These are phyloP conservation scores for Pyricularia pennisetigena DNA, from an alignment of 2,329 filamentous ascomycete genomes.

Conservation along the genomic window DNA sequence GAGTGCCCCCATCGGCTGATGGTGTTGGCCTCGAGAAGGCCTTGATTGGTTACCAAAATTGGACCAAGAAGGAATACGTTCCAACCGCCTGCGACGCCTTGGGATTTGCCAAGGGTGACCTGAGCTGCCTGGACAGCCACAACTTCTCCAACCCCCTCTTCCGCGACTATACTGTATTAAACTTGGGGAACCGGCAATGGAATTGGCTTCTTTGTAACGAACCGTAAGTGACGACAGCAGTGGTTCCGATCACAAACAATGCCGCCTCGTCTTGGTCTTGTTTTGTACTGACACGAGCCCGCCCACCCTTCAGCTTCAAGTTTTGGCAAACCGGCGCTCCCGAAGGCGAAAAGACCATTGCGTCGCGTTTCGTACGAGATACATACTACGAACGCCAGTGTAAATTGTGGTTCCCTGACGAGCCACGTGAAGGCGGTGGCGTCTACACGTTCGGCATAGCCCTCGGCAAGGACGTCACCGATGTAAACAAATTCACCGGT, in stretches of 20 bases:
- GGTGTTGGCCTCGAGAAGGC: constrained; percentile 42
- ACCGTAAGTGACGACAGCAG: constrained; percentile 12
- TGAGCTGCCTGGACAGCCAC: constrained; percentile 32
- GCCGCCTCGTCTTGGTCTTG: not conserved
- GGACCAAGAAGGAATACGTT: constrained; percentile 28
- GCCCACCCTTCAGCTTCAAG: constrained; percentile 14
- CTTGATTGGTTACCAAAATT: constrained; percentile 41
- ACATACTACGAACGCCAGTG: constrained; percentile 31
- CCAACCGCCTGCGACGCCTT: constrained; percentile 29
- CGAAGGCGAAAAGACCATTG: constrained; percentile 25
- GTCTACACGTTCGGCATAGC: constrained; percentile 18
- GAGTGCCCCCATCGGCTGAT: constrained; percentile 26
- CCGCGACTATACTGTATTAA: constrained; percentile 24
- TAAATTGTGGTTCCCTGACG: constrained; percentile 32
- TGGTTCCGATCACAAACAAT: not conserved
- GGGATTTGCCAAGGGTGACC: constrained; percentile 33
- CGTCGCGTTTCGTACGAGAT: constrained; percentile 24
- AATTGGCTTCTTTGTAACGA: constrained; percentile 46
- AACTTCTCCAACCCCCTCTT: constrained; percentile 32
- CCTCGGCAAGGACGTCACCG: constrained; percentile 18
- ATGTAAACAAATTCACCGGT: constrained; percentile 26
- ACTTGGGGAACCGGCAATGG: constrained; percentile 39
- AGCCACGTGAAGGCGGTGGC: not conserved
- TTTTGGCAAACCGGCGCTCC: constrained; percentile 36
- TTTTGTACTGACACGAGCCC: not conserved